Evolutionary conservation across 352 stramenopile genomes (phyloP).

Genomic region (Thalassiosira pacifica): DNA sequence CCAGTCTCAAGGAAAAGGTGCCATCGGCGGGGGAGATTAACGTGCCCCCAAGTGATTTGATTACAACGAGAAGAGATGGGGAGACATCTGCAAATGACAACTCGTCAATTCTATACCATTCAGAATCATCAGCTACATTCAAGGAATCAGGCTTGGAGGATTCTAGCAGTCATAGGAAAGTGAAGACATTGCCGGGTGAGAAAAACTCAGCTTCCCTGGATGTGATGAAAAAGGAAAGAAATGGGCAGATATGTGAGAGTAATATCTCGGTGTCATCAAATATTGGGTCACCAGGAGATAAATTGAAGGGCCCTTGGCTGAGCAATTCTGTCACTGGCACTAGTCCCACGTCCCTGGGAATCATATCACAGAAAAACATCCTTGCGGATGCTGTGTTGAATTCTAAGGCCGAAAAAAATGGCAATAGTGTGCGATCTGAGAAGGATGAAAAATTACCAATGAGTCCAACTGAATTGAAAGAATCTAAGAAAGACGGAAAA

Average conservation of each 20-base stretch:
- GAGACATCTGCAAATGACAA: not conserved
- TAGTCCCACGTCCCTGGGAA: not conserved
- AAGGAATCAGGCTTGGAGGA: too few relatives aligned
- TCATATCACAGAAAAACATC: not conserved
- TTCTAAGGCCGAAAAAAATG: not conserved
- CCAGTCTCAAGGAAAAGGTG: too few relatives aligned
- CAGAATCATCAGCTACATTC: not conserved
- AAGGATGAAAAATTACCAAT: constrained; percentile 3
- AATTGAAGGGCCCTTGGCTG: not conserved
- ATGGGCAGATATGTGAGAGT: not conserved
- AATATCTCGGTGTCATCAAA: not conserved
- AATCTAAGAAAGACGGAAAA: too few relatives aligned
- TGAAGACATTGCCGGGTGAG: too few relatives aligned
- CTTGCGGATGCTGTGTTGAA: not conserved
- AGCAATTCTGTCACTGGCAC: not conserved
- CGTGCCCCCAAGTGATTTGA: too few relatives aligned
- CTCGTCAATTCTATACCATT: constrained; percentile 17
- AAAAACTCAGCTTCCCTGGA: not conserved
- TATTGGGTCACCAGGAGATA: not conserved
- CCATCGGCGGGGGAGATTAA: too few relatives aligned
- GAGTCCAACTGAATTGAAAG: not conserved
- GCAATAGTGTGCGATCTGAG: not conserved
- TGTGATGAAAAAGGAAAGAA: not conserved
- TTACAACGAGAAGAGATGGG: too few relatives aligned
- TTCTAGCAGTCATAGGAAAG: not conserved